Base-by-base conservation (phyloP, 2,329 filamentous ascomycete species). In the Ilyonectria mors-panacis region DNA sequence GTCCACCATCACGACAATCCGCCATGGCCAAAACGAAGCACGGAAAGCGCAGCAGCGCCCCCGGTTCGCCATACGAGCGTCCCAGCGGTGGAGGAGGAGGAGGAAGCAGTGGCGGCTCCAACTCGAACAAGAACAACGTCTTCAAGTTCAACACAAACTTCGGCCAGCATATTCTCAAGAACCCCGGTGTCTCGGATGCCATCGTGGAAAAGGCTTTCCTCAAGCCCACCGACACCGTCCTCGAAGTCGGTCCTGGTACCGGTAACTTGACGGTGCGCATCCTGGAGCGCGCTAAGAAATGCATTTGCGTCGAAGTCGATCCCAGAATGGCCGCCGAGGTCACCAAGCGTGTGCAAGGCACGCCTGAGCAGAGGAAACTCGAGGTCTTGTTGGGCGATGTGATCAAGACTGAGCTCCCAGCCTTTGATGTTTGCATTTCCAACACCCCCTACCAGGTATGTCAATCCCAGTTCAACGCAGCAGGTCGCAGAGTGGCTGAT, bases 71-170 rank as follows among this genome's bases (percentile, higher is more conserved):
- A 0, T 86, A 86, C 73, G 83, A 86, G 26, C 80, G 83, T 61
- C 78, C 80, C 17, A 69, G 66, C 44, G 68, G 69, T 7, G 39
- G 39, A 7, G 39, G 39, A 39, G 37, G 48, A 33, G 30, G 30
- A 13, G 65, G 50, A n/a, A 66, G 67, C 37, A 67, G 69, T 4
- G 61, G 62, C 65, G 67, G 72, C 58, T 63, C 65, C 53, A 69
- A 64, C 62, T 60, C 72, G n/a, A 72, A 67, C 65, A 85, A 85
- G 77, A 94, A 97, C 84, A 95, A 93, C 76, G 94, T 98, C 81
- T 98, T 98, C 89, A 97, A 97, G 81, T 97, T 98, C 90, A 97
- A 97, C 85, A 96, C 93, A 75, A 86, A 95, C 80, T 89, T 96
- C 72, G 94, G 95, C 75, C 86, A 89, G 79, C 94, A 98, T 81